Conservation (phyloP, 345 rosid genomes). For the Euphorbia tirucalli region DNA sequence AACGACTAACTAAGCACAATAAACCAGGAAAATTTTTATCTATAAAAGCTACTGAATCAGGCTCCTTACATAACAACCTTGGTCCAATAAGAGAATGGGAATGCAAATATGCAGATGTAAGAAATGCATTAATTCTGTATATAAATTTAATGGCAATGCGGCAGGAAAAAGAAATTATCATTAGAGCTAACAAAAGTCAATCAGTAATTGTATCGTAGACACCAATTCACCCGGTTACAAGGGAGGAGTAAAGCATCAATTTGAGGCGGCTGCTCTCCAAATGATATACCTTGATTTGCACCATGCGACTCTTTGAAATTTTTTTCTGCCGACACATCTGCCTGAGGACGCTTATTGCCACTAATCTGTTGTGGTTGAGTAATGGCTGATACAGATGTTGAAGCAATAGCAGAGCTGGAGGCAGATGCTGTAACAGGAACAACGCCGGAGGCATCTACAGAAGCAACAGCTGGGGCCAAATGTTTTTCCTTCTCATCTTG, state of each 20-base stretch:
- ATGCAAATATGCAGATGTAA: not conserved
- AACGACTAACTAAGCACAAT: not conserved
- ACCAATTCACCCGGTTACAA: not conserved
- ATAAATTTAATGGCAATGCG: not conserved
- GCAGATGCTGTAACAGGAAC: not conserved
- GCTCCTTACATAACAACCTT: no score
- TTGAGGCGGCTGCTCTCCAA: not conserved
- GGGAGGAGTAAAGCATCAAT: no score
- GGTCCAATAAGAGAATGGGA: no score
- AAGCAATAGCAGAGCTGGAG: not conserved
- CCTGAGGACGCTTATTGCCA: slow-evolving; percentile 3
- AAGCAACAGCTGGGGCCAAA: not conserved
- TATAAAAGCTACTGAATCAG: no score
- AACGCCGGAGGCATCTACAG: not conserved
- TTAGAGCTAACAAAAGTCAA: not conserved
- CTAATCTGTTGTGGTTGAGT: not conserved
- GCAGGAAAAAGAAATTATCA: not conserved
- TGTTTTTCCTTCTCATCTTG: not conserved
- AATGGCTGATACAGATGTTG: not conserved
- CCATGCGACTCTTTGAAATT: not conserved
- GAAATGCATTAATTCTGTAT: not conserved
- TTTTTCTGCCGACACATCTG: not conserved
- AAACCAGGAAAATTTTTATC: not conserved
- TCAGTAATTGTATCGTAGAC: not conserved
- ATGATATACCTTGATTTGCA: not conserved